Evolutionary conservation across 176 grass and related monocot species (phyloP).

Genomic region (Alopecurus myosuroides): DNA sequence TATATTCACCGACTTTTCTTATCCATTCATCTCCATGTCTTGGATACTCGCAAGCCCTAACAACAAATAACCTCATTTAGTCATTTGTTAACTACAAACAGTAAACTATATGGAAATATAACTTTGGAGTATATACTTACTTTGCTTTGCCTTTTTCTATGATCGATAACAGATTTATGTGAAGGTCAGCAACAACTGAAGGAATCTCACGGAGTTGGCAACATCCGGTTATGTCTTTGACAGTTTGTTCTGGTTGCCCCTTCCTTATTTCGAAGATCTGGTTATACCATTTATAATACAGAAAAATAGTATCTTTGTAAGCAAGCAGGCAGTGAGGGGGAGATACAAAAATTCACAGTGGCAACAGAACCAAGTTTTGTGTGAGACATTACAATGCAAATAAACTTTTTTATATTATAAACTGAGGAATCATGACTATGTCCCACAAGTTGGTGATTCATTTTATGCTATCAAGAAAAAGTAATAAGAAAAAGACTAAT

Average conservation of each 20-base stretch:
- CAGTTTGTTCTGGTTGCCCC: constrained; percentile 57
- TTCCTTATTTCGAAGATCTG: constrained; percentile 73
- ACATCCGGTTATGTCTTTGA: constrained; percentile 63
- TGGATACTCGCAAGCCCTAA: constrained; percentile 40
- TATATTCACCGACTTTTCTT: constrained; percentile 34
- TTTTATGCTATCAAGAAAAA: not conserved
- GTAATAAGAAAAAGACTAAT: not conserved
- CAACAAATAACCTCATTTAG: constrained; percentile 15
- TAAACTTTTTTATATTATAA: not conserved
- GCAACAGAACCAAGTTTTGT: not conserved
- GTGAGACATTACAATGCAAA: not conserved
- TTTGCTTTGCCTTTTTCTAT: constrained; percentile 46
- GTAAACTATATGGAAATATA: constrained; percentile 8
- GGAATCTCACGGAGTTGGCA: constrained; percentile 37
- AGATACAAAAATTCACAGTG: not conserved
- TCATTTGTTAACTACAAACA: constrained; percentile 4
- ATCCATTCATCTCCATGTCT: constrained; percentile 59
- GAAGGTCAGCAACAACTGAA: constrained; percentile 54
- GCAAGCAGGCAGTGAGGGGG: not conserved
- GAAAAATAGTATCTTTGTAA: constrained; percentile 7
- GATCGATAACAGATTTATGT: constrained; percentile 61
- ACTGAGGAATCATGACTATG: not conserved
- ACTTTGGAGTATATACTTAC: constrained; percentile 37
- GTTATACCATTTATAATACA: constrained; percentile 3
- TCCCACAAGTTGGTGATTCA: not conserved